A percentile compares a stretch with the other conserved stretches of the same genome.
Conservation (phyloP, 2,329 filamentous ascomycete genomes). For the Verticillium alfalfae region DNA sequence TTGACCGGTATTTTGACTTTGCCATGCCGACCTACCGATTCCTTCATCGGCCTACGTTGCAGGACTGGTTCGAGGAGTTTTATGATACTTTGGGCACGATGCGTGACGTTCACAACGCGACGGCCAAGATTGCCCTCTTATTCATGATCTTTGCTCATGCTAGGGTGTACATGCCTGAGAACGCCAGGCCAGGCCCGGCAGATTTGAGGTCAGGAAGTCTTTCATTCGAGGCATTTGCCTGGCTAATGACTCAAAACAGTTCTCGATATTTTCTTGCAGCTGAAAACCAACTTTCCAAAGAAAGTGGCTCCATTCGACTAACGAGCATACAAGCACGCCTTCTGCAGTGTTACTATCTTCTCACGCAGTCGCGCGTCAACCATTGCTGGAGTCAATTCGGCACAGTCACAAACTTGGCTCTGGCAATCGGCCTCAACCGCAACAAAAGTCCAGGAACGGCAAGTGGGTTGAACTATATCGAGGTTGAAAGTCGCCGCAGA, state of each 20-base stretch:
- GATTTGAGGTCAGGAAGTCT: constrained; percentile 6
- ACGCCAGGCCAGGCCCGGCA: constrained; percentile 3
- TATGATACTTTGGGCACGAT: constrained; percentile 25
- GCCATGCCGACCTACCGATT: constrained; percentile 52
- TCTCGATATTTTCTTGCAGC: constrained; percentile 25
- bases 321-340: constrained; percentile 35
- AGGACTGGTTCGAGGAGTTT: constrained; percentile 40
- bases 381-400: constrained; percentile 42
- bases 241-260: constrained; percentile 9
- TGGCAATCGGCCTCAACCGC: constrained; percentile 33
- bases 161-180: constrained; percentile 26
- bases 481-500: constrained; percentile 30
- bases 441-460: constrained; percentile 16
- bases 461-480: constrained; percentile 21
- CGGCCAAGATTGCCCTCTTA: constrained; percentile 33
- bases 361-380: constrained; percentile 38
- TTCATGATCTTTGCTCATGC: constrained; percentile 47
- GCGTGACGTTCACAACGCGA: constrained; percentile 14
- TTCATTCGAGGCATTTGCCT: background rate
- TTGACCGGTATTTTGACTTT: constrained; percentile 50
- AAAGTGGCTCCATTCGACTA: constrained; percentile 29
- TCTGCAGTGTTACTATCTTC: constrained; percentile 35
- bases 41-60: constrained; percentile 44
- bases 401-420: constrained; percentile 29
- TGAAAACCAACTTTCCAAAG: constrained; percentile 29